phyloP scores from a whole-genome alignment of 139 green algal genomes.

The Diplosphaera chodatii region DNA sequence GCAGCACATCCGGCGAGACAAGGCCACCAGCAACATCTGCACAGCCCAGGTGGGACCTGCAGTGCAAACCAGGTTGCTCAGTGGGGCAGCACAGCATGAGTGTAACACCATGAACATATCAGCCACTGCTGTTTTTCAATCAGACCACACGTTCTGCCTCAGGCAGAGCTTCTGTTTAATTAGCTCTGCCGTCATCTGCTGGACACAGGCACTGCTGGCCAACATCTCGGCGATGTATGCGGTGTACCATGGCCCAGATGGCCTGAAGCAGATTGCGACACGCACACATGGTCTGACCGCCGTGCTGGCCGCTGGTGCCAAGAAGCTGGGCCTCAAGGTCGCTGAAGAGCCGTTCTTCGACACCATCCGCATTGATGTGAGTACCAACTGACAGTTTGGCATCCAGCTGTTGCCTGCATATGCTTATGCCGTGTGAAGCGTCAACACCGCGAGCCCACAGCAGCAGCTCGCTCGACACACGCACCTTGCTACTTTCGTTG shows the following conservation, averaged over 20 bases:
- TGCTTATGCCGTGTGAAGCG: too few species aligned
- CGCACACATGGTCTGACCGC: conserved; percentile 80
- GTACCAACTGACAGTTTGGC: conserved; percentile 9
- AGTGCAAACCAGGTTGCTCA: conserved; percentile 5
- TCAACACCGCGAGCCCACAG: not conserved
- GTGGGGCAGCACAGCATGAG: too few species aligned
- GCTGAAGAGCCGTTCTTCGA: conserved; percentile 83
- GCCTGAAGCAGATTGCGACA: conserved; percentile 84
- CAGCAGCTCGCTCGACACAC: too few species aligned
- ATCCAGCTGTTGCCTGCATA: too few species aligned
- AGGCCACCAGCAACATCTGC: conserved; percentile 99
- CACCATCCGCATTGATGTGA: conserved; percentile 67
- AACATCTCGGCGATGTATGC: conserved; percentile 98
- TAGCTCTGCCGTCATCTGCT: too few species aligned
- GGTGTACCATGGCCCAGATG: conserved; percentile 96
- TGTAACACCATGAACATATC: too few species aligned
- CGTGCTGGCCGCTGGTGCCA: conserved; percentile 75
- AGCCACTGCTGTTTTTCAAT: too few species aligned
- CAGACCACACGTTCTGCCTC: too few species aligned
- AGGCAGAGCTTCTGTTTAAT: not conserved
- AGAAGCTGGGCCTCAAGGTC: conserved; percentile 68
- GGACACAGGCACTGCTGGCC: conserved; percentile 82
- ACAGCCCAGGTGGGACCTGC: conserved; percentile 55
- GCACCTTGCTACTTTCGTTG: conserved; percentile 3
- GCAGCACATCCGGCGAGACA: conserved; percentile 99